These are phyloP conservation scores for Fusarium illudens DNA, from an alignment of 2,329 filamentous ascomycete species.

Conservation along the genomic window DNA sequence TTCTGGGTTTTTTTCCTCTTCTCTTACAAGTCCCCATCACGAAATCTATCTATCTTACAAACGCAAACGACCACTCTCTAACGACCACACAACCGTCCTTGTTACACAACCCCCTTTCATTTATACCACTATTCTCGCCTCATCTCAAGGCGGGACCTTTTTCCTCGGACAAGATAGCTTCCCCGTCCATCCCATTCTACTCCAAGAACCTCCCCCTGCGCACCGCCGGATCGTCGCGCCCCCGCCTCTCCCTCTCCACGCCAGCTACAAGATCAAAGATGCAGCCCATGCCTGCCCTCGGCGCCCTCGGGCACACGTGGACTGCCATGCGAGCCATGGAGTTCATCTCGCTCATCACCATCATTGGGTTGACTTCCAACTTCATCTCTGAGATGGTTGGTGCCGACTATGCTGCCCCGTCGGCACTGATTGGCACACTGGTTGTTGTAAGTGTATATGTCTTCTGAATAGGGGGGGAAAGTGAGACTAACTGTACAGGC, in stretches of 20 bases:
- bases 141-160: slow-evolving; percentile 31
- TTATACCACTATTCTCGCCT: slow-evolving; percentile 25
- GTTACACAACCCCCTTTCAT: slow-evolving; percentile 11
- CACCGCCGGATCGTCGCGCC: slow-evolving; percentile 51
- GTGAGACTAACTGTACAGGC: slow-evolving; percentile 66
- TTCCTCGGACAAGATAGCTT: slow-evolving; percentile 45
- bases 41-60: slow-evolving; percentile 9
- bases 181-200: slow-evolving; percentile 51
- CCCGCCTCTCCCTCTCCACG: slow-evolving; percentile 55
- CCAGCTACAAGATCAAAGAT: slow-evolving; percentile 48
- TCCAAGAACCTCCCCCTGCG: slow-evolving; percentile 53
- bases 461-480: neutral
- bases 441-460: slow-evolving; percentile 71
- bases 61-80: slow-evolving; percentile 27
- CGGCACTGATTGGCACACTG: slow-evolving; percentile 79
- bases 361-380: slow-evolving; percentile 83
- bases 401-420: slow-evolving; percentile 70
- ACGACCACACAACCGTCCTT: neutral
- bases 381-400: slow-evolving; percentile 81
- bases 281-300: slow-evolving; percentile 63
- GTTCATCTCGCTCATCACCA: slow-evolving; percentile 73
- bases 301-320: slow-evolving; percentile 82
- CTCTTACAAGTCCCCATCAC: slow-evolving; percentile 27
- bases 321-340: slow-evolving; percentile 76
- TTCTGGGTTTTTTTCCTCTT: slow-evolving; percentile 39